Evolutionary conservation across 2,329 filamentous ascomycete genomes (phyloP).

Genomic region (Cercospora brassicicola): DNA sequence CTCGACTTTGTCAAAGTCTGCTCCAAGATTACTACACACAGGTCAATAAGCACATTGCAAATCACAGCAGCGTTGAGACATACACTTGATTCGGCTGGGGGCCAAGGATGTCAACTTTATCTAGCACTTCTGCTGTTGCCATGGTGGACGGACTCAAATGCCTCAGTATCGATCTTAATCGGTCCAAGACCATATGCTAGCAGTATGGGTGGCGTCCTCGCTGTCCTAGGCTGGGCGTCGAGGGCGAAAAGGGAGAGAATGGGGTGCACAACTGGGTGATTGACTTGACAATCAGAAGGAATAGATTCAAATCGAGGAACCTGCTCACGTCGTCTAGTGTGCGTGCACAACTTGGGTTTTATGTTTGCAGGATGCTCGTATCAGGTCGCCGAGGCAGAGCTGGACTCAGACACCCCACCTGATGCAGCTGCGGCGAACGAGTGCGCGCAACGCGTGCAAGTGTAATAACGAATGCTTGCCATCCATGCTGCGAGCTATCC

Average conservation of each 20-base stretch:
- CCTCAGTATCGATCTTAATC: neutral
- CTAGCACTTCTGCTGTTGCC: constrained; percentile 24
- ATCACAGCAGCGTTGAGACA: neutral
- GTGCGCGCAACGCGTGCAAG: neutral
- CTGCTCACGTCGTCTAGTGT: neutral
- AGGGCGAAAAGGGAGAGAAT: neutral
- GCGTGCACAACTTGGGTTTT: neutral
- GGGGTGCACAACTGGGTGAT: neutral
- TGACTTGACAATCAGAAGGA: neutral
- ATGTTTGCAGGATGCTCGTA: neutral
- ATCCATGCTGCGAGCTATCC: neutral
- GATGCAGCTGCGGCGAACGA: neutral
- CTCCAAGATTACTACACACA: constrained; percentile 15
- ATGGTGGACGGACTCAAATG: constrained; percentile 4
- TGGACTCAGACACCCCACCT: neutral
- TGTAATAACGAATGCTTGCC: neutral
- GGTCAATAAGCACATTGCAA: neutral
- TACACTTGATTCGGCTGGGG: constrained; percentile 21
- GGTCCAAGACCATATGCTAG: neutral
- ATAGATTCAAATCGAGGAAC: neutral
- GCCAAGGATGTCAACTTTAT: constrained; percentile 23
- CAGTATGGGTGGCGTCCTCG: neutral
- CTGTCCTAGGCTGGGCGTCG: neutral
- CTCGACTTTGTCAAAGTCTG: constrained; percentile 23
- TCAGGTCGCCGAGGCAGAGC: neutral